Conservation (phyloP, 202 grass and related monocot species). For the Miscanthus sacchariflorus region DNA sequence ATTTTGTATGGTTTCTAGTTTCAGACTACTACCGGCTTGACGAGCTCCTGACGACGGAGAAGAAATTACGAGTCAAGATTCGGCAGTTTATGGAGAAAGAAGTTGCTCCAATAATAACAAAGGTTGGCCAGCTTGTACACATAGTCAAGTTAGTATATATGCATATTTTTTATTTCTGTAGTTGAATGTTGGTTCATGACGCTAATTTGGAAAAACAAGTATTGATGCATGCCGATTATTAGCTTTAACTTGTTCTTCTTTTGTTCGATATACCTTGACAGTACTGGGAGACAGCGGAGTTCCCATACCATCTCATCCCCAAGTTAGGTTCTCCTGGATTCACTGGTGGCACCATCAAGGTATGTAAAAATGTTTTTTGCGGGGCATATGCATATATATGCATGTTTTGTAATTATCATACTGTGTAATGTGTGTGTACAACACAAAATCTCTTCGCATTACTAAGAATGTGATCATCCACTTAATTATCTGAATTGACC, state of each 20-base stretch:
- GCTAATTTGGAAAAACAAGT: too few species aligned
- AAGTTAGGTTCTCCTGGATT: constrained; percentile 55
- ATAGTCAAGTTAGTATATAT: too few species aligned
- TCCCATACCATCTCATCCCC: constrained; percentile 65
- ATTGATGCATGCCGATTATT: background rate
- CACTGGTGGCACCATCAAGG: constrained; percentile 71
- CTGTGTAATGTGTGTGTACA: too few species aligned
- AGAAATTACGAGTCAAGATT: constrained; percentile 49
- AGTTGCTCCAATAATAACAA: constrained; percentile 60
- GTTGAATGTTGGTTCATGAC: background rate
- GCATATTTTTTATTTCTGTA: too few species aligned
- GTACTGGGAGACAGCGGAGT: constrained; percentile 75
- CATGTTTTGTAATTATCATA: too few species aligned
- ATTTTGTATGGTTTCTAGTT: constrained; percentile 32
- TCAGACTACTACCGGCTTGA: constrained; percentile 71
- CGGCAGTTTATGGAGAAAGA: constrained; percentile 70
- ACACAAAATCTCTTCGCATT: too few species aligned
- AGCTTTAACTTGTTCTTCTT: background rate
- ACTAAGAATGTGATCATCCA: too few species aligned
- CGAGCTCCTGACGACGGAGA: constrained; percentile 60
- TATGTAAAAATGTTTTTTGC: background rate
- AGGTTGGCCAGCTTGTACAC: background rate
- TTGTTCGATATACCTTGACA: background rate
- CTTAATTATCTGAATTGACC: too few species aligned
- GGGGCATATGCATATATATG: background rate